Conservation (phyloP, 139 green algal species). For the Chlorella sp. region DNA sequence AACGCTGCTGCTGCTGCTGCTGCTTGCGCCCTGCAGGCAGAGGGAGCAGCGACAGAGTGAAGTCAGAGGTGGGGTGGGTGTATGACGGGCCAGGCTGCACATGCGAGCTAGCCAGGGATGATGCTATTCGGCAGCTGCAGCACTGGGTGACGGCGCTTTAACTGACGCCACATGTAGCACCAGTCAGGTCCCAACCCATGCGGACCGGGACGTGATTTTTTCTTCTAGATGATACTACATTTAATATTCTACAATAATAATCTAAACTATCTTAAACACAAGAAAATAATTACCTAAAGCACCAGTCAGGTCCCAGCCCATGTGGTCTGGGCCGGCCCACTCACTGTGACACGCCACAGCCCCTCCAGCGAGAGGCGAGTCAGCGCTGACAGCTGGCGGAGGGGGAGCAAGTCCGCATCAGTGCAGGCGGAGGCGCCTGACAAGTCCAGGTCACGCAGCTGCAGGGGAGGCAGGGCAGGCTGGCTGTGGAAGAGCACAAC, state of each 20-base stretch:
- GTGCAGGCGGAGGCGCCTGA: not conserved
- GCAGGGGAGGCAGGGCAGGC: not conserved
- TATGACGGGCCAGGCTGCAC: not conserved
- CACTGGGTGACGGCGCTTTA: too few relatives aligned
- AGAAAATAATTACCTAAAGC: too few relatives aligned
- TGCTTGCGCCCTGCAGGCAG: not conserved
- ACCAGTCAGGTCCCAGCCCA: too few relatives aligned
- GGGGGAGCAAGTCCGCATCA: slow-evolving; percentile 17
- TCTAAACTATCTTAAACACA: too few relatives aligned
- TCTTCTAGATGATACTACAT: too few relatives aligned
- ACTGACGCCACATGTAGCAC: not conserved
- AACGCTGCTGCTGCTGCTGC: not conserved
- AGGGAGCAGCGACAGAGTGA: not conserved
- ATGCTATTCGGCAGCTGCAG: too few relatives aligned
- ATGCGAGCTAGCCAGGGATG: not conserved
- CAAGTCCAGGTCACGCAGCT: not conserved
- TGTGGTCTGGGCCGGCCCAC: too few relatives aligned
- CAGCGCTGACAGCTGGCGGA: not conserved
- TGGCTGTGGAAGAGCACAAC: not conserved
- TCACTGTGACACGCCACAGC: slow-evolving; percentile 19
- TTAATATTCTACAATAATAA: too few relatives aligned
- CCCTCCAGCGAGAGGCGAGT: slow-evolving; percentile 4
- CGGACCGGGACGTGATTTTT: not conserved
- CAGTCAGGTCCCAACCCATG: not conserved
- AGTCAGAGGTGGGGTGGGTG: not conserved